Base-by-base conservation (phyloP, 208 protist species). In the Trypanosoma cruzi region DNA sequence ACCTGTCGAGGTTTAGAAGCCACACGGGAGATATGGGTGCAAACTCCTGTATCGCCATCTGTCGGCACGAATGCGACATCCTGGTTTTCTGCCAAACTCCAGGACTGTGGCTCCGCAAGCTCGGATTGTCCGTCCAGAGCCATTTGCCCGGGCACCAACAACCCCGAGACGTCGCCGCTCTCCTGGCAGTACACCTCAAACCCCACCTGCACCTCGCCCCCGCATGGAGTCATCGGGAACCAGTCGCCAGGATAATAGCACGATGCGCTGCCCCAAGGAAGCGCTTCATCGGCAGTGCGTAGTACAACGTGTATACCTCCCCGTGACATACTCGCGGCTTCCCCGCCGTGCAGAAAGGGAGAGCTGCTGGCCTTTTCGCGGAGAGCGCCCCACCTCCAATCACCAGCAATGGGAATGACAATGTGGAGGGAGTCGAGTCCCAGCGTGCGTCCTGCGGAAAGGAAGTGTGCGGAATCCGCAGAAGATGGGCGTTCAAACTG, bases 201-300 rank as follows among this genome's bases (percentile, higher is more conserved):
- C 62, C 26, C 60, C 26, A 81, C 32, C 36, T 58, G 37, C 44
- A 63, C 79, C 29, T 74, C 59, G n/a, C 75, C 79, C 32, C 71
- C 66, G 42, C 75, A 79, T 22, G 58, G 71, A 34, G 37, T 70
- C 20, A 85, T 26, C 31, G 58, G 67, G 26, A 68, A 63, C 55
- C 71, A 63, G 24, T 64, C 75, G 2, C 64, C 71, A 16, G 71
- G 61, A 13, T 31, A 34, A 31, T 26, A 54, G 62, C 75, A 85
- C 22, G 59, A 44, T 7, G 67, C 60, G 29, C 59, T 59, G n/a
- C 79, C 79, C 20, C 79, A 42, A 0, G 69, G 22, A 16, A 61
- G 36, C n/a, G 29, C 59, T 20, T 29, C 29, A 36, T 64, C 48
- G 6, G 44, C 70, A 18, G 56, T 66, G 49, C 78, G 79, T 18